Evolutionary conservation across 129 eudicot genomes (phyloP).

Genomic region (Kitagawia praeruptora): DNA sequence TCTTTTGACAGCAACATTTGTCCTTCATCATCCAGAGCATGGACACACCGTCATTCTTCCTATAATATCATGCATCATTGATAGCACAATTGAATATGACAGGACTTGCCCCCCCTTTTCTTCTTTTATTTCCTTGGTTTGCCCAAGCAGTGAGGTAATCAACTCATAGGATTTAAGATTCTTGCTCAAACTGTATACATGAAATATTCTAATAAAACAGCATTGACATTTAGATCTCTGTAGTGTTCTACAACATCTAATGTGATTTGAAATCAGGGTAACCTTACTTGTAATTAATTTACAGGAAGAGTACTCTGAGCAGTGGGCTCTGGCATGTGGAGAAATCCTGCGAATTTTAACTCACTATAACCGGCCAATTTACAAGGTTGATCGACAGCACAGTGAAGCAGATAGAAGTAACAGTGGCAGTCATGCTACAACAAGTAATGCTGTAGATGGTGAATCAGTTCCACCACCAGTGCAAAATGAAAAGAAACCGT

Average conservation of each 20-base stretch:
- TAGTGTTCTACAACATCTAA: neutral
- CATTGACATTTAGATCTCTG: neutral
- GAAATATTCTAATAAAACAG: neutral
- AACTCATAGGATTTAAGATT: neutral
- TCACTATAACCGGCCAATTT: slow-evolving; percentile 89
- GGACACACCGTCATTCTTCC: slow-evolving; percentile 92
- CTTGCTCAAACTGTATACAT: neutral
- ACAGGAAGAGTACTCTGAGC: slow-evolving; percentile 94
- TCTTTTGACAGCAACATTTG: slow-evolving; percentile 66
- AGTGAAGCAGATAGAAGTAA: slow-evolving; percentile 51
- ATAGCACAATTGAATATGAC: slow-evolving; percentile 76
- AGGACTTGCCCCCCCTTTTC: slow-evolving; percentile 72
- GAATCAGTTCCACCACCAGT: slow-evolving; percentile 34
- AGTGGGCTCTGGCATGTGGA: slow-evolving; percentile 98
- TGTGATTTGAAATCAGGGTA: neutral
- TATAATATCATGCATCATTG: slow-evolving; percentile 77
- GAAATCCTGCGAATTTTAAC: slow-evolving; percentile 85
- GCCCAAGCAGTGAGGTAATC: slow-evolving; percentile 71
- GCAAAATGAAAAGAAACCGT: slow-evolving; percentile 62
- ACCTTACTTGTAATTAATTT: neutral
- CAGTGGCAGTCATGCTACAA: slow-evolving; percentile 65
- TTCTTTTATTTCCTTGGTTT: slow-evolving; percentile 79
- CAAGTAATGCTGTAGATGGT: slow-evolving; percentile 40
- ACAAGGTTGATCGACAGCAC: slow-evolving; percentile 52
- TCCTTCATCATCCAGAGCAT: slow-evolving; percentile 97